Base-by-base conservation (phyloP, 768 basidiomycete genomes). In the Postia placenta region DNA sequence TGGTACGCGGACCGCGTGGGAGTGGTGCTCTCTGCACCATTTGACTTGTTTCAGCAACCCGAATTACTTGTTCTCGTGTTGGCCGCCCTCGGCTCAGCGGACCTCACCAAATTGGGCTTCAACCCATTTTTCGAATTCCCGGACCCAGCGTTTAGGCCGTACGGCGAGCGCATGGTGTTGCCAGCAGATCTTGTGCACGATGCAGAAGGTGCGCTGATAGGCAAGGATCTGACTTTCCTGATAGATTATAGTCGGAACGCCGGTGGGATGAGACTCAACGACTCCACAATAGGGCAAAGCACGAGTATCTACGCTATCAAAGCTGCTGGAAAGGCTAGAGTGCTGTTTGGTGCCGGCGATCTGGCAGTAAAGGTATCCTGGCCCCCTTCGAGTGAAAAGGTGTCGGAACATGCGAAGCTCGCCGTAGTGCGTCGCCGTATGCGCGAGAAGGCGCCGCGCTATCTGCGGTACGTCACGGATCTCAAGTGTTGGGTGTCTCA, bases 1-100 rank as follows among this genome's bases (percentile, higher is more conserved):
- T 63, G 59, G 58, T 68, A 66, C 45, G 61, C 51, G 35, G 64
- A 68, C 50, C 52, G 62, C 12, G 39, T 50, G 12, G 59, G 60
- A n/a, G 48, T 60, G 4, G 47, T 61, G 17, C 53, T 49, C 17
- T 47, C 58, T 7, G 28, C n/a, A 2, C 11, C 22, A 7, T 67
- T 65, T 49, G 28, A 63, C 41, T 56, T 64, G 33, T 22, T 45
- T 3, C 20, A 57, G 15, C 38, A 55, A 1, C 51, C 53, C 14
- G 20, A 53, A 5, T 39, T 41, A 2, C 54, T 68, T 11, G 60
- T 63, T 2, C 53, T 64, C 15, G 45, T 58, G 7, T 37, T 57
- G 11, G 63, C 54, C 45, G 59, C 56, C 2, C 23, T 64, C 4
- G 46, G 42, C n/a, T 14, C 27, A 9, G 48, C 40, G 35, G 42